Conservation (phyloP, 2,329 filamentous ascomycete species). For the Macrophomina phaseolina region DNA sequence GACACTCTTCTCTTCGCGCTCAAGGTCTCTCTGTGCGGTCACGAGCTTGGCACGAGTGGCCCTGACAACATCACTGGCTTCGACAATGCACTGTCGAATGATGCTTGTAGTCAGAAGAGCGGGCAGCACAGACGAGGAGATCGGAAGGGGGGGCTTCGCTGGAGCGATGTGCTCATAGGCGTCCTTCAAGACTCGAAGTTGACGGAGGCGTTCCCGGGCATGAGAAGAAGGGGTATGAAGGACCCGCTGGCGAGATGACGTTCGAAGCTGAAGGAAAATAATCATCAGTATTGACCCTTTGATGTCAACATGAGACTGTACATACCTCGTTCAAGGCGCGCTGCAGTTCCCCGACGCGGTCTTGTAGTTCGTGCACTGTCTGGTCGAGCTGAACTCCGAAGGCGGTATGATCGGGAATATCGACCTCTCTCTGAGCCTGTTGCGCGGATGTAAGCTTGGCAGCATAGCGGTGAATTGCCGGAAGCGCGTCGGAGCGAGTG, state of each 20-base stretch:
- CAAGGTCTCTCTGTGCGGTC: conserved; percentile 47
- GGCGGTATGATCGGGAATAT: conserved; percentile 37
- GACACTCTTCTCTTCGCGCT: conserved; percentile 53
- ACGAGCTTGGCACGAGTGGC: conserved; percentile 49
- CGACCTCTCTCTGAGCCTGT: conserved; percentile 43
- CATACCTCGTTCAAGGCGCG: conserved; percentile 53
- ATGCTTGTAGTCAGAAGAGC: conserved; percentile 73
- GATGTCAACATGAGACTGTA: neutral
- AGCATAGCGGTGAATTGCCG: conserved; percentile 40
- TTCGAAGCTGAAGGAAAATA: conserved; percentile 51
- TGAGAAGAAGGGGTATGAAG: conserved; percentile 42
- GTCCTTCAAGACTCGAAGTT: conserved; percentile 61
- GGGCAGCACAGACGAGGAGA: conserved; percentile 68
- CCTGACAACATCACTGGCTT: conserved; percentile 66
- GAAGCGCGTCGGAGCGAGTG: conserved; percentile 13
- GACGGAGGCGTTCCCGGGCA: conserved; percentile 44
- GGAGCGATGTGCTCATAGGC: conserved; percentile 70
- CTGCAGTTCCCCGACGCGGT: conserved; percentile 55
- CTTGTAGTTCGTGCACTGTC: conserved; percentile 71
- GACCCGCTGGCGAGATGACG: conserved; percentile 34
- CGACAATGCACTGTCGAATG: conserved; percentile 67
- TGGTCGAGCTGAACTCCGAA: conserved; percentile 66
- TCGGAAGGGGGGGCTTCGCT: conserved; percentile 69
- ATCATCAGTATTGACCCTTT: neutral
- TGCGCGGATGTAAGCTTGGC: conserved; percentile 33